Evolutionary conservation across 2,329 filamentous ascomycete genomes (phyloP).

Genomic region (Aspergillus chevalieri): DNA sequence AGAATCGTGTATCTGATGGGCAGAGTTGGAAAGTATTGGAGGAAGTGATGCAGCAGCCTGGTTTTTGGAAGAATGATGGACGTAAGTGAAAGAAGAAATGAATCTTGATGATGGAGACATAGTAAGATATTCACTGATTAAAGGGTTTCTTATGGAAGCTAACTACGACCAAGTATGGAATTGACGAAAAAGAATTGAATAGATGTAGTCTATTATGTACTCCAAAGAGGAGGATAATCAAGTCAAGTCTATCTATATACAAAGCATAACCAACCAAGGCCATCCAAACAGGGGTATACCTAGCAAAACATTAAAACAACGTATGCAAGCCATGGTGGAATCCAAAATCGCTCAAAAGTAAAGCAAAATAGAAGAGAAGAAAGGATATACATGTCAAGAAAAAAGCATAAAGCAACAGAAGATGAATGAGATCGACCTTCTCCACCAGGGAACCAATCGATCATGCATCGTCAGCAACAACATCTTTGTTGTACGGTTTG

Average conservation of each 20-base stretch:
- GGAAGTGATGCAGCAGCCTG: too few species aligned
- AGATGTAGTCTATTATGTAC: too few species aligned
- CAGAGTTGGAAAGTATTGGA: too few species aligned
- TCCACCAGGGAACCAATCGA: background rate
- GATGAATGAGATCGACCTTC: background rate
- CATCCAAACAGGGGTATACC: background rate
- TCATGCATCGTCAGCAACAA: background rate
- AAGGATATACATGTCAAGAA: background rate
- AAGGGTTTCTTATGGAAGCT: too few species aligned
- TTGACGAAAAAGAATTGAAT: too few species aligned
- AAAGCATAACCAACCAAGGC: background rate
- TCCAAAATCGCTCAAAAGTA: background rate
- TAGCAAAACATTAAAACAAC: background rate
- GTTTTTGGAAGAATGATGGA: too few species aligned
- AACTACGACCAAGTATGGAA: too few species aligned
- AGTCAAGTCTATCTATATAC: background rate
- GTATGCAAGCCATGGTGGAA: background rate
- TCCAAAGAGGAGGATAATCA: background rate
- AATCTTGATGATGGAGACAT: too few species aligned
- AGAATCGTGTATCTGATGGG: too few species aligned
- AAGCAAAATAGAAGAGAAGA: background rate
- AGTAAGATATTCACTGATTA: too few species aligned
- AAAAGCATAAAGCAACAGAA: too few species aligned
- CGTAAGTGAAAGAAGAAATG: too few species aligned
- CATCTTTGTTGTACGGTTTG: slow-evolving; percentile 1